Conservation (phyloP, 83 land plant species). For the Isoetes engelmannii region DNA sequence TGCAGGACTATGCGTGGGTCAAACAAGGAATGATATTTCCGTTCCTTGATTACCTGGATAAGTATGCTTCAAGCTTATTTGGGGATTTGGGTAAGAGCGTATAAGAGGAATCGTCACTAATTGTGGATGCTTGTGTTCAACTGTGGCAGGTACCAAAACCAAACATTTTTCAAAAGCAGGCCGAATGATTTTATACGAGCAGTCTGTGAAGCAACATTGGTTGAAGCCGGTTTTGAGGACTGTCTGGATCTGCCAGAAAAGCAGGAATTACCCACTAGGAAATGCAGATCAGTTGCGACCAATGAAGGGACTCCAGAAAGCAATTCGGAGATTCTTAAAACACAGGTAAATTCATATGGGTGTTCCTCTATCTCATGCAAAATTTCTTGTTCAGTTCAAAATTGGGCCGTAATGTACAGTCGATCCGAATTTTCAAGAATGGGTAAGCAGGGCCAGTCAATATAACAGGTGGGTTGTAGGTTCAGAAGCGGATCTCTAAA, state of each 20-base stretch:
- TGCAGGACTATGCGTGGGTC: slow-evolving; percentile 94
- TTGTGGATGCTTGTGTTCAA: neutral
- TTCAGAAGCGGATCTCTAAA: too few species aligned
- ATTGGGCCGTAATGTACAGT: too few species aligned
- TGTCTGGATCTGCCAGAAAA: slow-evolving; percentile 1
- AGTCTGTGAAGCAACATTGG: slow-evolving; percentile 61
- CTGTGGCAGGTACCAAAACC: slow-evolving; percentile 51
- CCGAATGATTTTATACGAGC: slow-evolving; percentile 52
- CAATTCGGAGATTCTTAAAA: too few species aligned
- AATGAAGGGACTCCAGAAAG: too few species aligned
- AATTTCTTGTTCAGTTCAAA: too few species aligned
- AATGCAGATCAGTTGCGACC: too few species aligned
- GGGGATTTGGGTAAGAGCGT: neutral
- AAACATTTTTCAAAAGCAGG: slow-evolving; percentile 49
- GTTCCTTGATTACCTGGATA: slow-evolving; percentile 61
- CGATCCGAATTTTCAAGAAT: too few species aligned
- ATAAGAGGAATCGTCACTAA: neutral
- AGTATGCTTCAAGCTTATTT: slow-evolving; percentile 4
- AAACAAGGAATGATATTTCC: slow-evolving; percentile 79
- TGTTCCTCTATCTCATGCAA: too few species aligned
- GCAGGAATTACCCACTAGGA: too few species aligned
- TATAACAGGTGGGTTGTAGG: too few species aligned
- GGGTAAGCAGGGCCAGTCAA: too few species aligned
- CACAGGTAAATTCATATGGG: too few species aligned
- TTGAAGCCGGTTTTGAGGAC: slow-evolving; percentile 43